These are phyloP conservation scores for Dalbergia cultrata DNA, from an alignment of 306 rosid species.

Conservation along the genomic window DNA sequence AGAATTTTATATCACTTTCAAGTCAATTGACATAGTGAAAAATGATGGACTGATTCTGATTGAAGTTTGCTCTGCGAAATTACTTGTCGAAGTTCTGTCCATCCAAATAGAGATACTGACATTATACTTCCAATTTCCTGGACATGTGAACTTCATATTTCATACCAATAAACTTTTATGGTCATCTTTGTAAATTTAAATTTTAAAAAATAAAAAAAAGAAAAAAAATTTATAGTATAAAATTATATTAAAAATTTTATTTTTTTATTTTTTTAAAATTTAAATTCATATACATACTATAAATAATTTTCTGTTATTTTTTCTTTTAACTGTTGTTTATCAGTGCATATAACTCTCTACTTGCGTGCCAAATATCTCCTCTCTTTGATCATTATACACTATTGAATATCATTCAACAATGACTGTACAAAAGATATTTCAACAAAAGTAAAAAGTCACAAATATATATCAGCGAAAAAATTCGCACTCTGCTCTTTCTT, in stretches of 20 bases:
- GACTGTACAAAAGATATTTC: not conserved
- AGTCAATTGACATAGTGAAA: not conserved
- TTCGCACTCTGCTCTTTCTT: not conserved
- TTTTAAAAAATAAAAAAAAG: no score
- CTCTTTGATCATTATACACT: not conserved
- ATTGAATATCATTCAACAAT: not conserved
- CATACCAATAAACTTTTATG: conserved; percentile 21
- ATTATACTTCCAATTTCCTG: conserved; percentile 12
- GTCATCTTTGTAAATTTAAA: no score
- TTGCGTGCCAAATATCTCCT: conserved; percentile 3
- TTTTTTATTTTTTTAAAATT: no score
- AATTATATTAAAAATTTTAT: no score
- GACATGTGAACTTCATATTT: conserved; percentile 27
- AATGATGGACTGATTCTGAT: conserved; percentile 1
- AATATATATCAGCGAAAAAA: no score
- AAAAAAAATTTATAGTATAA: no score
- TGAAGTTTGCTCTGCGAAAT: conserved; percentile 29
- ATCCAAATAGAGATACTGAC: conserved; percentile 34
- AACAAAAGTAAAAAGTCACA: not conserved
- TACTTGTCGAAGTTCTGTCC: conserved; percentile 26
- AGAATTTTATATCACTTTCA: not conserved
- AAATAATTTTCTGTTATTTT: not conserved
- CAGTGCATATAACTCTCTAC: conserved; percentile 3
- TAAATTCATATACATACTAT: no score
- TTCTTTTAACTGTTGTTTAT: conserved; percentile 23